These are phyloP conservation scores for Salix dunnii DNA, from an alignment of 345 rosid species.

Conservation along the genomic window DNA sequence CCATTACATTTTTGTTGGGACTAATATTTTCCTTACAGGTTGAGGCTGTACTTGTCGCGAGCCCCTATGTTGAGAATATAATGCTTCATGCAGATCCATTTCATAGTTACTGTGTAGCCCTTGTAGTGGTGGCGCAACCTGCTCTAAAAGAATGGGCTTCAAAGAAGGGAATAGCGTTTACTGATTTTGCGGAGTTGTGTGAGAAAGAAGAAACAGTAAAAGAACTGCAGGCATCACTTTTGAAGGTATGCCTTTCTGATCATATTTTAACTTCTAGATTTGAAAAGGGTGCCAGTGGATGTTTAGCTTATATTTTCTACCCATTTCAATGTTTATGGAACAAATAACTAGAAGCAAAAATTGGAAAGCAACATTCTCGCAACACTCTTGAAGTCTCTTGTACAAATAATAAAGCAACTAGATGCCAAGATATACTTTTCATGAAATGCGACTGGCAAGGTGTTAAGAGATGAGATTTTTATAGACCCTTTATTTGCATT, in stretches of 20 bases:
- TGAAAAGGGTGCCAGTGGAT: background rate
- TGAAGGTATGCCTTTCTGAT: constrained; percentile 46
- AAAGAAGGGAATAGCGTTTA: constrained; percentile 49
- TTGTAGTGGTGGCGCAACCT: constrained; percentile 67
- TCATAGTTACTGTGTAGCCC: constrained; percentile 85
- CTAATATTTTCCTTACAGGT: constrained; percentile 50
- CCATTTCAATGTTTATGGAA: background rate
- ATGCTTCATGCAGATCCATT: constrained; percentile 96
- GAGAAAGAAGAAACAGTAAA: constrained; percentile 52
- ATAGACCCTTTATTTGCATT: background rate
- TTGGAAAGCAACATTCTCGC: background rate
- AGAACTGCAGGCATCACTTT: constrained; percentile 78
- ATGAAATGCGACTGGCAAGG: background rate
- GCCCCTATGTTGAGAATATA: constrained; percentile 73
- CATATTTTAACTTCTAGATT: background rate
- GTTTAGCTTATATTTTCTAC: background rate
- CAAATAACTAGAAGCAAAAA: background rate
- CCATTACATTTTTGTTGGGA: constrained; percentile 2
- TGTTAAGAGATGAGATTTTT: background rate
- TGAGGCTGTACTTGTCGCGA: constrained; percentile 73
- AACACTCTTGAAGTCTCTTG: background rate
- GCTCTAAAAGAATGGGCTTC: constrained; percentile 80
- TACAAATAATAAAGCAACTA: background rate
- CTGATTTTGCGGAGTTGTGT: constrained; percentile 60
- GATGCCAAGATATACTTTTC: background rate